phyloP scores from a whole-genome alignment of 441 rosid genomes.

The Eutrema salsugineum region DNA sequence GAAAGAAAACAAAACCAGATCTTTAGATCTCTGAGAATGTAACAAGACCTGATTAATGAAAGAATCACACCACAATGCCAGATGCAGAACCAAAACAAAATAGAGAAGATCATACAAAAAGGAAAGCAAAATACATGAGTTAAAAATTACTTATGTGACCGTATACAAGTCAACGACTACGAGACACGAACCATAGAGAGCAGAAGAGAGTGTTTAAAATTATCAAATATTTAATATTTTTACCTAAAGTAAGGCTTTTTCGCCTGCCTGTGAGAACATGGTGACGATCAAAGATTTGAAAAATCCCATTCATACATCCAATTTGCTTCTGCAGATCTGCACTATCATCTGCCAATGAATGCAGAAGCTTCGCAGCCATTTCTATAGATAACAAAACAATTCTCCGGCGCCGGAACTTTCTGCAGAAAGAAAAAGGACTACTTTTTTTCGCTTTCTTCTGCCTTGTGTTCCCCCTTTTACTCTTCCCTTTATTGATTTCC shows the following conservation, averaged over 20 bases:
- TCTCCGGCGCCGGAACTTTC: slow-evolving; percentile 14
- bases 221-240: neutral
- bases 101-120: neutral
- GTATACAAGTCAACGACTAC: slow-evolving; percentile 13
- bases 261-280: slow-evolving; percentile 48
- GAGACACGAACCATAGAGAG: slow-evolving; percentile 18
- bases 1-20: slow-evolving; percentile 12
- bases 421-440: slow-evolving; percentile 13
- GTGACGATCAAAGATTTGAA: slow-evolving; percentile 78
- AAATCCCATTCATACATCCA: slow-evolving; percentile 86
- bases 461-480: neutral
- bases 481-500: neutral
- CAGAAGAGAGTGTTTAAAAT: slow-evolving; percentile 3
- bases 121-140: neutral
- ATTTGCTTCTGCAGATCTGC: slow-evolving; percentile 88
- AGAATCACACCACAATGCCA: neutral
- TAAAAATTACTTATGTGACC: neutral
- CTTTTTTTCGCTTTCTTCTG: neutral
- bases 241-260: slow-evolving; percentile 70
- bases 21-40: slow-evolving; percentile 4
- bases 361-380: slow-evolving; percentile 88
- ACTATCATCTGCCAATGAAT: slow-evolving; percentile 83
- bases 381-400: slow-evolving; percentile 22
- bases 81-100: neutral
- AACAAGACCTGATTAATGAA: neutral